A percentile compares a stretch with the other conserved stretches of the same genome.
Conservation (phyloP, 1,284 basidiomycete genomes). For the Austroboletus olivaceoglutinosus region DNA sequence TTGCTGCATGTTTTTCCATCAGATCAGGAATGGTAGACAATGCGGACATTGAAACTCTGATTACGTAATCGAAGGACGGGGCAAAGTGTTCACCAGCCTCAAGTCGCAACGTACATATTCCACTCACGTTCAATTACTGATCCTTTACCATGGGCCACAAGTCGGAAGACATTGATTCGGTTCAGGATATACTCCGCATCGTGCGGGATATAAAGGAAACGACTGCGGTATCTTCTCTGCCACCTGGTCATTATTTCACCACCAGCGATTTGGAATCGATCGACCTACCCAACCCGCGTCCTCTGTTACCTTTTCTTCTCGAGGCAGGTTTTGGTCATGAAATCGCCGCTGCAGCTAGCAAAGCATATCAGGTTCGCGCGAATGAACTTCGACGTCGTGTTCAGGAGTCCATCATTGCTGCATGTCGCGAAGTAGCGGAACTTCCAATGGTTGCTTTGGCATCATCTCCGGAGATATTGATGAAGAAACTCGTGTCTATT, state of each 20-base stretch:
- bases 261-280: not conserved
- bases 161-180: not conserved
- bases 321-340: not conserved
- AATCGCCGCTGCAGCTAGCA: not conserved
- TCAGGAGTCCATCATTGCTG: not conserved
- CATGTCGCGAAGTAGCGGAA: not conserved
- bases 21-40: slow-evolving; percentile 8
- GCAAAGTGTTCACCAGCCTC: too few species aligned
- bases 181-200: not conserved
- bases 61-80: not conserved
- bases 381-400: not conserved
- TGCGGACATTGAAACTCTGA: slow-evolving; percentile 18
- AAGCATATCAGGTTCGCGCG: not conserved
- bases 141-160: not conserved
- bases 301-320: slow-evolving; percentile 1
- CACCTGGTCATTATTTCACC: not conserved
- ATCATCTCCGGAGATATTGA: fast-evolving
- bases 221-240: not conserved
- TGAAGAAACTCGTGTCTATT: fast-evolving
- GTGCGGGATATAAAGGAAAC: not conserved
- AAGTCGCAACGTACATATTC: too few species aligned
- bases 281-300: not conserved
- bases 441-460: fast-evolving
- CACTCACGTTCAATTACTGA: not conserved
- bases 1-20: too few species aligned